Conservation (phyloP, 2,329 filamentous ascomycete genomes). For the Neonectria coccinea region DNA sequence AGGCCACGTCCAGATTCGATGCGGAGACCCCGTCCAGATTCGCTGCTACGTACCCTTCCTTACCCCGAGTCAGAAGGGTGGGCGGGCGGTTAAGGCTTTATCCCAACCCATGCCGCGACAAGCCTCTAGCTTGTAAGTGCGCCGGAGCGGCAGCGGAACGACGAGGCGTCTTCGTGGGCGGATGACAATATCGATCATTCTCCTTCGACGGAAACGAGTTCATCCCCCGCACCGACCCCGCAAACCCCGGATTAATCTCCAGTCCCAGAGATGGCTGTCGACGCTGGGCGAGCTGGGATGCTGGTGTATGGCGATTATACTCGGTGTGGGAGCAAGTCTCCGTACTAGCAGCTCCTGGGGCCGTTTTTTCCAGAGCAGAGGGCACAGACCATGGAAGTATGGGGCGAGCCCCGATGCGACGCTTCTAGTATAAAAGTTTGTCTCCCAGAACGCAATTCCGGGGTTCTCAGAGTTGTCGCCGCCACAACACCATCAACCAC, state of each 20-base stretch:
- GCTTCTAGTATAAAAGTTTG: constrained; percentile 29
- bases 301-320: neutral
- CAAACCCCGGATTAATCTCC: constrained; percentile 44
- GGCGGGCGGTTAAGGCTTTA: constrained; percentile 40
- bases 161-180: constrained; percentile 14
- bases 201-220: constrained; percentile 43
- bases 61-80: constrained; percentile 27
- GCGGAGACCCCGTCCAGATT: constrained; percentile 23
- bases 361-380: neutral
- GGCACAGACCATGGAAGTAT: constrained; percentile 11
- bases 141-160: too few species aligned
- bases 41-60: neutral
- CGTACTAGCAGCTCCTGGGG: neutral
- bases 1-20: constrained; percentile 24
- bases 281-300: constrained; percentile 2
- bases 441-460: constrained; percentile 10
- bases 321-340: neutral
- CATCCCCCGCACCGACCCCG: constrained; percentile 47
- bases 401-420: constrained; percentile 23
- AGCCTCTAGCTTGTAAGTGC: neutral
- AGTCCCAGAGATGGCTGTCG: constrained; percentile 31
- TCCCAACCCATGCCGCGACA: constrained; percentile 19
- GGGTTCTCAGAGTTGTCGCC: neutral
- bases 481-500: constrained; percentile 7
- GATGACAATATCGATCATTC: constrained; percentile 34